Evolutionary conservation across 352 stramenopile genomes (phyloP).

Genomic region (Pythium coloratum): DNA sequence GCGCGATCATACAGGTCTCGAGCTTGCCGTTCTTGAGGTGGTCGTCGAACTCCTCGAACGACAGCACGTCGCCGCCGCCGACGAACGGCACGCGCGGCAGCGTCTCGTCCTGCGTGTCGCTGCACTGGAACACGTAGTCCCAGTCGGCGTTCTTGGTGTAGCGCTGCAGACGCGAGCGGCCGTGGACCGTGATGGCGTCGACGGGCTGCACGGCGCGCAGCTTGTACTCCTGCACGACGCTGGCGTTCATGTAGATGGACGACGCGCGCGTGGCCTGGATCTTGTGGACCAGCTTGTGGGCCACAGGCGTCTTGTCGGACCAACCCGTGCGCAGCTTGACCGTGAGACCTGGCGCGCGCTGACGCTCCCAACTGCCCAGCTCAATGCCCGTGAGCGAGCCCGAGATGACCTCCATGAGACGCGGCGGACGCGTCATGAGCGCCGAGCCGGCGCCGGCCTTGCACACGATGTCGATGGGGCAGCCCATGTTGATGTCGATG

Average conservation of each 20-base stretch:
- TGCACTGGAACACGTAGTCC: slow-evolving; percentile 96
- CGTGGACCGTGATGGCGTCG: slow-evolving; percentile 92
- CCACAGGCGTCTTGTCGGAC: slow-evolving; percentile 94
- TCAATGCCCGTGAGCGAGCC: slow-evolving; percentile 85
- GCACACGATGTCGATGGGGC: slow-evolving; percentile 97
- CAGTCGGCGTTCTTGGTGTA: slow-evolving; percentile 98
- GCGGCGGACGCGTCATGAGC: slow-evolving; percentile 93
- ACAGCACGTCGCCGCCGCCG: slow-evolving; percentile 89
- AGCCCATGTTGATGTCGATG: slow-evolving; percentile 99
- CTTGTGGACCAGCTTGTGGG: slow-evolving; percentile 92
- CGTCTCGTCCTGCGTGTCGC: slow-evolving; percentile 56
- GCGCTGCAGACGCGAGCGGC: slow-evolving; percentile 94
- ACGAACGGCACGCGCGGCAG: slow-evolving; percentile 87
- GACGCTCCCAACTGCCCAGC: slow-evolving; percentile 46
- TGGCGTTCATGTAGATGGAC: slow-evolving; percentile 74
- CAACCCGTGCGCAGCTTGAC: slow-evolving; percentile 99
- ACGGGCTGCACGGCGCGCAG: slow-evolving; percentile 62
- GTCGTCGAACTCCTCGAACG: slow-evolving; percentile 80
- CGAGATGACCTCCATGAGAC: slow-evolving; percentile 89
- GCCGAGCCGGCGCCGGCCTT: slow-evolving; percentile 87
- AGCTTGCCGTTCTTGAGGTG: slow-evolving; percentile 84
- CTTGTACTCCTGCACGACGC: slow-evolving; percentile 73
- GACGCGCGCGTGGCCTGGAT: slow-evolving; percentile 79
- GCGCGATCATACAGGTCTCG: slow-evolving; percentile 89
- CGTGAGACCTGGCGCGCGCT: slow-evolving; percentile 82